Percentiles rank a stretch among this genome's conserved stretches.
phyloP scores from a whole-genome alignment of 805 yeast genomes.

The Yamadazyma sp. region DNA sequence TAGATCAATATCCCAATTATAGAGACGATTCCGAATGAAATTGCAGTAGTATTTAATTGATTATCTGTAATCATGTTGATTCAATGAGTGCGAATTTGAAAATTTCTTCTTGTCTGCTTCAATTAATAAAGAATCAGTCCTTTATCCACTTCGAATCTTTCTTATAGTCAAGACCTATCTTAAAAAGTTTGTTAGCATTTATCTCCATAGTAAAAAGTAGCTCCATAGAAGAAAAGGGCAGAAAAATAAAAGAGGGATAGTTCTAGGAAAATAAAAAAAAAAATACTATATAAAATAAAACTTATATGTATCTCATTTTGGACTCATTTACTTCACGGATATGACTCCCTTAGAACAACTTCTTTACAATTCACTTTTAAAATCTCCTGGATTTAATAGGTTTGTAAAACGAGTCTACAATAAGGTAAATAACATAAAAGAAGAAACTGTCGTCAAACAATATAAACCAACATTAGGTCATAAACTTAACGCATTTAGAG shows the following conservation, averaged over 20 bases:
- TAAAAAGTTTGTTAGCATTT: too few species aligned
- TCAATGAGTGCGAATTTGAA: too few species aligned
- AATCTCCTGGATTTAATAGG: slow-evolving; percentile 56
- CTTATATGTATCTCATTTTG: too few species aligned
- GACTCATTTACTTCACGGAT: neutral
- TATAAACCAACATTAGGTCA: slow-evolving; percentile 54
- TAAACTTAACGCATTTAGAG: slow-evolving; percentile 57
- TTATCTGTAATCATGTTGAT: slow-evolving; percentile 75
- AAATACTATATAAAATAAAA: too few species aligned
- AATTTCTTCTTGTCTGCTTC: too few species aligned
- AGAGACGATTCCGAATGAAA: slow-evolving; percentile 69
- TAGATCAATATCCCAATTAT: slow-evolving; percentile 69
- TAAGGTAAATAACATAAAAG: slow-evolving; percentile 54
- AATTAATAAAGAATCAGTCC: too few species aligned
- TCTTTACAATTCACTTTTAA: slow-evolving; percentile 43
- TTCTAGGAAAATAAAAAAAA: too few species aligned
- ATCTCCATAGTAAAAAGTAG: too few species aligned
- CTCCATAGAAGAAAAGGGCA: too few species aligned
- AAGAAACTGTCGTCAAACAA: slow-evolving; percentile 19
- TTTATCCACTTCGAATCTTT: too few species aligned
- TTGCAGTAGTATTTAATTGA: slow-evolving; percentile 71
- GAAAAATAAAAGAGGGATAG: too few species aligned
- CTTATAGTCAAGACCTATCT: too few species aligned
- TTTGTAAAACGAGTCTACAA: slow-evolving; percentile 65
- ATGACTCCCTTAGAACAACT: slow-evolving; percentile 45